phyloP scores from a whole-genome alignment of 306 rosid species.

The Ziziphus jujuba region DNA sequence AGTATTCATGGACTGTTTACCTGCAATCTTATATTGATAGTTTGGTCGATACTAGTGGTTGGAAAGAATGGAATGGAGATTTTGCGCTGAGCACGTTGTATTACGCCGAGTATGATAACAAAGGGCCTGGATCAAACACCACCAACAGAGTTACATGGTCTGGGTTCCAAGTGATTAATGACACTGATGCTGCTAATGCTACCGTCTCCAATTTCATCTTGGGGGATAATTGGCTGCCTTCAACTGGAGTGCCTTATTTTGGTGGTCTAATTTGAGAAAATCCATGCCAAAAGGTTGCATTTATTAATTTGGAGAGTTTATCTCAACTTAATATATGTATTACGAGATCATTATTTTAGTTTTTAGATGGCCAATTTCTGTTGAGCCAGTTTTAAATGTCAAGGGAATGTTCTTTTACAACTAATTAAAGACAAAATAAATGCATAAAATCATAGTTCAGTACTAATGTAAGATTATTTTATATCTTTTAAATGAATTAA shows the following conservation, averaged over 20 bases:
- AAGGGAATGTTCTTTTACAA: too few species aligned
- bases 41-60: conserved; percentile 42
- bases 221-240: conserved; percentile 63
- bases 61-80: conserved; percentile 64
- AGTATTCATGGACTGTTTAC: conserved; percentile 58
- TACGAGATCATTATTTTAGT: too few species aligned
- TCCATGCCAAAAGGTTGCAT: background rate
- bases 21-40: conserved; percentile 57
- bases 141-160: conserved; percentile 42
- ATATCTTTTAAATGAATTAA: too few species aligned
- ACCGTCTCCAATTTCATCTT: conserved; percentile 43
- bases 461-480: too few species aligned
- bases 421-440: too few species aligned
- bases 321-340: background rate
- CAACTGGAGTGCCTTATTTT: conserved; percentile 53
- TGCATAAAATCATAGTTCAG: too few species aligned
- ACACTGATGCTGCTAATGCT: conserved; percentile 46
- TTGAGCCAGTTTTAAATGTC: too few species aligned
- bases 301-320: background rate
- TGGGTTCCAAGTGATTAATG: conserved; percentile 47
- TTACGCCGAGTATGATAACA: conserved; percentile 61
- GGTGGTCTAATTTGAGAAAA: conserved; percentile 17
- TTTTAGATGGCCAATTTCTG: too few species aligned
- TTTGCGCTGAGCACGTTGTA: conserved; percentile 64
- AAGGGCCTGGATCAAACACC: conserved; percentile 54